A percentile compares a stretch with the other conserved stretches of the same genome.
Conservation (phyloP, 2,329 filamentous ascomycete genomes). For the Botrytis tulipae region DNA sequence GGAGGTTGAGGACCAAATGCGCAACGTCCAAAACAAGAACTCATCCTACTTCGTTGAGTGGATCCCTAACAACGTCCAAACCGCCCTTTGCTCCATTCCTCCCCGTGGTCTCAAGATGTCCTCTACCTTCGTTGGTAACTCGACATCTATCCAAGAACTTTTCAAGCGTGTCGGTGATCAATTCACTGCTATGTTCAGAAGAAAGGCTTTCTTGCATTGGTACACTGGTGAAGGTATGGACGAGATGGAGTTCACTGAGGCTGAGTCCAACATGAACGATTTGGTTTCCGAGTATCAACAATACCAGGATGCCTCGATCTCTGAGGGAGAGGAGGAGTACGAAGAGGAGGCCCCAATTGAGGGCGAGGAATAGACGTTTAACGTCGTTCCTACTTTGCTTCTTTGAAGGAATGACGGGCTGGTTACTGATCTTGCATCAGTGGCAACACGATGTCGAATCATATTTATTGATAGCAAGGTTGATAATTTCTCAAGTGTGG, state of each 20-base stretch:
- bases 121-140: slow-evolving; percentile 98
- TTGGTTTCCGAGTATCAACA: slow-evolving; percentile 99
- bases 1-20: slow-evolving; percentile 99
- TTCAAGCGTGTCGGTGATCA: slow-evolving; percentile 99
- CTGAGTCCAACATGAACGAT: slow-evolving; percentile 99
- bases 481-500: slow-evolving; percentile 29
- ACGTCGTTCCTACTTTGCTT: slow-evolving; percentile 23
- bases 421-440: slow-evolving; percentile 25
- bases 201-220: slow-evolving; percentile 99
- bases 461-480: slow-evolving; percentile 31
- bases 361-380: slow-evolving; percentile 54
- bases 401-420: slow-evolving; percentile 22
- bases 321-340: slow-evolving; percentile 91
- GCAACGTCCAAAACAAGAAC: slow-evolving; percentile 99
- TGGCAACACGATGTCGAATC: slow-evolving; percentile 30
- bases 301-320: slow-evolving; percentile 98
- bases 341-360: slow-evolving; percentile 78
- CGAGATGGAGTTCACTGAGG: slow-evolving; percentile 99
- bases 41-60: slow-evolving; percentile 99
- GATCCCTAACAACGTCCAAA: slow-evolving; percentile 99
- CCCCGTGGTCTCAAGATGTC: slow-evolving; percentile 99
- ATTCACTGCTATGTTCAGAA: slow-evolving; percentile 99
- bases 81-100: slow-evolving; percentile 97
- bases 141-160: slow-evolving; percentile 98
- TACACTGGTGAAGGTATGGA: slow-evolving; percentile 99